Percentiles rank a stretch among this genome's conserved stretches.
These are phyloP conservation scores for Drosera capensis DNA, from an alignment of 148 eudicot species.

Conservation along the genomic window DNA sequence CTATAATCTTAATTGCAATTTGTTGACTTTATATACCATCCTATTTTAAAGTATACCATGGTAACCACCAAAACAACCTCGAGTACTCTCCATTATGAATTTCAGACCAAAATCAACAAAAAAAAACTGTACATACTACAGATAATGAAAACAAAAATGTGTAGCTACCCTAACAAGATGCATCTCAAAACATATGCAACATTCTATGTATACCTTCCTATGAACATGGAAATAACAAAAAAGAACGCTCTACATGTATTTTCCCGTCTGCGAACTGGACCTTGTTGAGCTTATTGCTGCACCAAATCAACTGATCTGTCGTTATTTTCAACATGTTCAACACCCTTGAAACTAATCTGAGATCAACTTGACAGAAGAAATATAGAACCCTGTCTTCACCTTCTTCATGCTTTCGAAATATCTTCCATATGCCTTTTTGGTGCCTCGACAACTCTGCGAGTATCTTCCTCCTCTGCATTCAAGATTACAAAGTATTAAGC, in stretches of 20 bases:
- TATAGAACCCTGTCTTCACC: slow-evolving; percentile 41
- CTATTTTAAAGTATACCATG: no score
- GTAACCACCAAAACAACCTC: no score
- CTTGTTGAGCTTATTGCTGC: slow-evolving; percentile 43
- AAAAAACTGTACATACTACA: no score
- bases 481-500: neutral
- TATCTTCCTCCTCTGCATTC: slow-evolving; percentile 66
- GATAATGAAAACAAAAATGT: no score
- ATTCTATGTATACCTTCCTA: no score
- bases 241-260: slow-evolving; percentile 48
- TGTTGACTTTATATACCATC: no score
- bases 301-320: slow-evolving; percentile 77
- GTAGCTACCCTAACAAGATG: no score
- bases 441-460: slow-evolving; percentile 44
- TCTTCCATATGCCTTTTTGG: slow-evolving; percentile 48
- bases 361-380: slow-evolving; percentile 79
- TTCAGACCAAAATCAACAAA: no score
- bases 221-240: slow-evolving; percentile 83
- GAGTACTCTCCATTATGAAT: no score
- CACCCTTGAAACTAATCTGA: slow-evolving; percentile 61
- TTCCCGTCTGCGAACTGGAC: slow-evolving; percentile 44
- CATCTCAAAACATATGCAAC: no score
- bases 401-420: slow-evolving; percentile 22
- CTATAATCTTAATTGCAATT: no score
- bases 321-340: slow-evolving; percentile 63